Percentiles rank a stretch among this genome's conserved stretches.
Evolutionary conservation across 306 rosid species (phyloP).

Genomic region (Lathyrus sativus): DNA sequence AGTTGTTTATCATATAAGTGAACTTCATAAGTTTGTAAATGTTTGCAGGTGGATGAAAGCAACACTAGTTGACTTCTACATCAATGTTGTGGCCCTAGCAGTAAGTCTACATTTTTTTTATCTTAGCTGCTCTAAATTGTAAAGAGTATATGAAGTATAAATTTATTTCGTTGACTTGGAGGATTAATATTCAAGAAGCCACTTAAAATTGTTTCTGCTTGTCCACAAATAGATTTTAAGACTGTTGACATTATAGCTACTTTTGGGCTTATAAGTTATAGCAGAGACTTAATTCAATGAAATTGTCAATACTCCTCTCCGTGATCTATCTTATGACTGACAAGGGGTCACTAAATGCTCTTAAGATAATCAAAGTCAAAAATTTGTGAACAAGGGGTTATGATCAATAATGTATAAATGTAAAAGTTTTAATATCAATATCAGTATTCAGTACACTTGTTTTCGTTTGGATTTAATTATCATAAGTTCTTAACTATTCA

Average conservation of each 20-base stretch:
- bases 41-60: constrained; percentile 78
- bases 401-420: constrained; percentile 21
- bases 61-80: constrained; percentile 78
- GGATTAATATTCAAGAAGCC: constrained; percentile 26
- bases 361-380: constrained; percentile 28
- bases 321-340: constrained; percentile 15
- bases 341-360: constrained; percentile 3
- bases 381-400: not conserved
- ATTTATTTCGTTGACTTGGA: constrained; percentile 8
- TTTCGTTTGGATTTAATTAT: constrained; percentile 30
- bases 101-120: constrained; percentile 52
- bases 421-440: constrained; percentile 13
- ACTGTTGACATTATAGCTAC: not conserved
- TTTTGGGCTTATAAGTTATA: not conserved
- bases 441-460: constrained; percentile 6
- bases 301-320: constrained; percentile 27
- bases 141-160: constrained; percentile 5
- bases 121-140: constrained; percentile 22
- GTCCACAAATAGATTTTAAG: constrained; percentile 14
- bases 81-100: constrained; percentile 69
- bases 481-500: not conserved
- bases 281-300: not conserved
- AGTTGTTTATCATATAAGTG: constrained; percentile 26
- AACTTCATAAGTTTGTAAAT: constrained; percentile 36
- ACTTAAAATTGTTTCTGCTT: constrained; percentile 1